Evolutionary conservation across 2,329 filamentous ascomycete genomes (phyloP), one percentile per base, ranked within the genome.

Genomic region (Cladophialophora exuberans): DNA sequence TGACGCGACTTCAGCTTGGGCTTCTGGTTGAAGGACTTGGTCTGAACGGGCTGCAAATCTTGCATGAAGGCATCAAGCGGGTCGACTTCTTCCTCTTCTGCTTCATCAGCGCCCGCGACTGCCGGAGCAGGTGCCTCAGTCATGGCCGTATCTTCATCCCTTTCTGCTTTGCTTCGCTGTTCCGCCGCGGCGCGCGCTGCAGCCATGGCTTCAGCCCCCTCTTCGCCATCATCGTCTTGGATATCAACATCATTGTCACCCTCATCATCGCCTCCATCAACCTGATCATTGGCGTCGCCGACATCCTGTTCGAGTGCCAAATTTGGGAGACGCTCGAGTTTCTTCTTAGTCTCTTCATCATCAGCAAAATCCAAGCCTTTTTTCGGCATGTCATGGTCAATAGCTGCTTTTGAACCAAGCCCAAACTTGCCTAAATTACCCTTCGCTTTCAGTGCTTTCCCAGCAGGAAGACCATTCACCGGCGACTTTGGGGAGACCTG

Each of bases 41-140:
- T 66, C 7, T 75, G 72, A 39, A 71, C 71, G 52, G 83, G 80
- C 2, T 76, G 76, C 45, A 88, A 78, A 57, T 82, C 83, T 48
- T 85, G 87, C 94, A 99, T 99, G 76, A 95, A 99, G n/a, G 91
- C 93, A 74, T 99, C 94, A 31, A 99, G 78, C 6, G 94, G 90
- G 70, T 99, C 94, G 30, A 94, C 75, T 26, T 89, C 84, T 41
- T 91, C 89, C 51, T 90, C 86, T 52, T 84, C 79, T 26, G 74
- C 73, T 33, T 57, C 67, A 26, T 44, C 44, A 50, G 90, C 85
- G 26, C 60, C 65, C 23, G 71, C 60, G 22, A 45, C 30, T 18
- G 76, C 72, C 64, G 74, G 75, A 35, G 73, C 74, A 57, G 72
- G 68, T 23, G 61, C 36, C 31, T 73, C 71, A 38, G 67, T 61